These are phyloP conservation scores for Clathrus columnatus DNA, from an alignment of 768 basidiomycete species.

Conservation along the genomic window DNA sequence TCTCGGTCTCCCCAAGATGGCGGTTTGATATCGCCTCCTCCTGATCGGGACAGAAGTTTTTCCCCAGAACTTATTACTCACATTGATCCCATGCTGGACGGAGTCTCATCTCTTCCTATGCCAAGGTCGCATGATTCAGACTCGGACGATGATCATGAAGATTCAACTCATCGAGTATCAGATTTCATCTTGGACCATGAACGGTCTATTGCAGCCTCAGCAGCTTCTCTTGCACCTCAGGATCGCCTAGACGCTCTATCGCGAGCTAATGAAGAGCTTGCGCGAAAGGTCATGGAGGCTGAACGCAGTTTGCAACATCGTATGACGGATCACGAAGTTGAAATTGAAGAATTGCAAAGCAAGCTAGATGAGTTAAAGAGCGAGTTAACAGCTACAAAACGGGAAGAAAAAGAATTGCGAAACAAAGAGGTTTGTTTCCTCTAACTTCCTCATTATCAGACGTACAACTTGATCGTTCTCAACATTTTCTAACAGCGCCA, in stretches of 20 bases:
- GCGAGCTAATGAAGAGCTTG: constrained; percentile 66
- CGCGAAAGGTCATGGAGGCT: constrained; percentile 63
- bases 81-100: constrained; percentile 33
- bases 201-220: constrained; percentile 49
- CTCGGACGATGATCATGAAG: constrained; percentile 34
- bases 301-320: constrained; percentile 60
- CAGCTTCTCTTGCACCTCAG: constrained; percentile 59
- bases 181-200: constrained; percentile 44
- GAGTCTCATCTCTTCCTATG: constrained; percentile 50
- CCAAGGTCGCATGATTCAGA: constrained; percentile 40
- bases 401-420: constrained; percentile 89
- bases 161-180: constrained; percentile 27
- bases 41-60: constrained; percentile 21
- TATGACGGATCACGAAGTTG: constrained; percentile 69
- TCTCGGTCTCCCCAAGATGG: constrained; percentile 35
- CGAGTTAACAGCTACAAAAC: constrained; percentile 71
- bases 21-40: constrained; percentile 29
- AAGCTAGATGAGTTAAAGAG: constrained; percentile 67
- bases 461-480: too few relatives aligned
- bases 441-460: constrained; percentile 9
- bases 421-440: constrained; percentile 61
- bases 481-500: constrained; percentile 43
- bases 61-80: constrained; percentile 14
- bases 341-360: constrained; percentile 71
- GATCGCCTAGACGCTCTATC: constrained; percentile 68